Conservation (phyloP, 164 flowering plant genomes). For the Chimonanthus praecox region DNA sequence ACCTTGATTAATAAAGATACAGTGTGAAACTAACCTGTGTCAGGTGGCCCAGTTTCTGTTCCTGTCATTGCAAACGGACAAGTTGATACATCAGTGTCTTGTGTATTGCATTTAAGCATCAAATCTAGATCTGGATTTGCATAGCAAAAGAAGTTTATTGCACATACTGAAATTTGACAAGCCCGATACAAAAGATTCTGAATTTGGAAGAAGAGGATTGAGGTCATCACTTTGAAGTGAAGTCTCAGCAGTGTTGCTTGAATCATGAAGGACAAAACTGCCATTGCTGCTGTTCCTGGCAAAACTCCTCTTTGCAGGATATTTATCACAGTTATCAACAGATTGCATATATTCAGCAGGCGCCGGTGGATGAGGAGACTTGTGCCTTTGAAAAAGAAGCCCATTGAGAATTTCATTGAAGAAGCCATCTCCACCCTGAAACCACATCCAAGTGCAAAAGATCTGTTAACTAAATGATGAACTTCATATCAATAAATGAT, state of each 20-base stretch:
- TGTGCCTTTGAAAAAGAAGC: slow-evolving; percentile 60
- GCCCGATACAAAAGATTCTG: slow-evolving; percentile 22
- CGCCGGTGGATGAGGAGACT: slow-evolving; percentile 67
- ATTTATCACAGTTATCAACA: slow-evolving; percentile 10
- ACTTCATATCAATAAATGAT: neutral
- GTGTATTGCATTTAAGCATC: slow-evolving; percentile 8
- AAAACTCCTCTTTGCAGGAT: slow-evolving; percentile 2
- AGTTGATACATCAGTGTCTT: slow-evolving; percentile 14
- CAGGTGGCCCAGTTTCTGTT: slow-evolving; percentile 22
- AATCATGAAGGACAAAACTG: slow-evolving; percentile 15
- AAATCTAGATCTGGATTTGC: slow-evolving; percentile 8
- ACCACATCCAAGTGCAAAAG: neutral
- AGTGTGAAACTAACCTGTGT: slow-evolving; percentile 36
- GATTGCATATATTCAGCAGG: slow-evolving; percentile 51
- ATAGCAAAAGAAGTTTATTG: neutral
- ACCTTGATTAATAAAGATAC: slow-evolving; percentile 5
- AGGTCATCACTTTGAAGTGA: slow-evolving; percentile 33
- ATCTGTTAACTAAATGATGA: neutral
- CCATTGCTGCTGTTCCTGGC: neutral
- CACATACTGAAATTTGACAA: slow-evolving; percentile 39
- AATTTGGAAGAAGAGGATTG: slow-evolving; percentile 43
- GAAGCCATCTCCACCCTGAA: slow-evolving; percentile 97
- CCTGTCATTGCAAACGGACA: slow-evolving; percentile 33
- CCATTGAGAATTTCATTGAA: slow-evolving; percentile 95
- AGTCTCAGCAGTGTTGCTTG: slow-evolving; percentile 25